A percentile compares a stretch with the other conserved stretches of the same genome.
These are phyloP conservation scores for Leccinum disarticulatum DNA, from an alignment of 768 basidiomycete species.

Conservation along the genomic window DNA sequence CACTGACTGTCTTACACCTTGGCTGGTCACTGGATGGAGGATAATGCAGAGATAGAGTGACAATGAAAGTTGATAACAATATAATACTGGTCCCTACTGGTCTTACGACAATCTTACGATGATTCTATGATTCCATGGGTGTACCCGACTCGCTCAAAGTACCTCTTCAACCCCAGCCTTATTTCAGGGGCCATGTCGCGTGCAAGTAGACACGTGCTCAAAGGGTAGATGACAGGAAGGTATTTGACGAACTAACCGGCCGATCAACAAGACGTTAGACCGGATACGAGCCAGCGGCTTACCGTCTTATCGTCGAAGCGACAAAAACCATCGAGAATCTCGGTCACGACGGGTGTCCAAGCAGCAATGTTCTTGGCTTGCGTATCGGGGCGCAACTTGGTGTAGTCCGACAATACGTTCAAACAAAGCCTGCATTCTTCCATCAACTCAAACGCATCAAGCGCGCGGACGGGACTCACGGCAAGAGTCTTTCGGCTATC, in stretches of 20 bases:
- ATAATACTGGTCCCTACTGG: not conserved
- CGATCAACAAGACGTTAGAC: constrained; percentile 4
- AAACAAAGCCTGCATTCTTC: constrained; percentile 65
- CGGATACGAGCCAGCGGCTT: constrained; percentile 34
- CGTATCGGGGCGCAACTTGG: constrained; percentile 82
- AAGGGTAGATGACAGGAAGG: constrained; percentile 86
- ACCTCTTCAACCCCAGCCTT: constrained; percentile 72
- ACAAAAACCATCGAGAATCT: constrained; percentile 88
- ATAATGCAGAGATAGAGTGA: constrained; percentile 7
- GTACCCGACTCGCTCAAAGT: constrained; percentile 78
- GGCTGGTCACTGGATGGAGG: constrained; percentile 27
- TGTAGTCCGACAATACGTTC: constrained; percentile 89
- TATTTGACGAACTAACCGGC: constrained; percentile 75
- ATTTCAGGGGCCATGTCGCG: constrained; percentile 85
- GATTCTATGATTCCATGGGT: constrained; percentile 69
- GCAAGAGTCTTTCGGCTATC: constrained; percentile 70
- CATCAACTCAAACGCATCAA: constrained; percentile 1
- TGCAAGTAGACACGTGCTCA: constrained; percentile 80
- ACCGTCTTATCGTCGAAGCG: constrained; percentile 90
- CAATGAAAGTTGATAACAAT: constrained; percentile 25
- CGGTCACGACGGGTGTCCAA: constrained; percentile 99
- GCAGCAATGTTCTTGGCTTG: constrained; percentile 94
- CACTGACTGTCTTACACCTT: constrained; percentile 21
- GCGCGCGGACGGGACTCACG: constrained; percentile 42
- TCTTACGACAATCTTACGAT: constrained; percentile 45